Evolutionary conservation across 1,284 basidiomycete genomes (phyloP).

Genomic region (Veloboletus limbatus): DNA sequence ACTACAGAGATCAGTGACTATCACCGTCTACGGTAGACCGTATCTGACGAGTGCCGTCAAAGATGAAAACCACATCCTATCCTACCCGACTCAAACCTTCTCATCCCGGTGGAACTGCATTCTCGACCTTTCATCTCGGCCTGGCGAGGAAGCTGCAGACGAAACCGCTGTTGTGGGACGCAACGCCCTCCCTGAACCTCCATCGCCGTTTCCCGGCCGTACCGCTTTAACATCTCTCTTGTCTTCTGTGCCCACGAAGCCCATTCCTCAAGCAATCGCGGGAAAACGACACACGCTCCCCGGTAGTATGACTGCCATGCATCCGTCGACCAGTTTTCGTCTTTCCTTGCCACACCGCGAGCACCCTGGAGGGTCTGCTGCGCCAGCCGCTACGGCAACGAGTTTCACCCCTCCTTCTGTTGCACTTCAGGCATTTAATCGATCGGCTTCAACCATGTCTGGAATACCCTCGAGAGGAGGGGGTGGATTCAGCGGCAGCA

Average conservation of each 20-base stretch:
- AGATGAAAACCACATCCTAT: slow-evolving; percentile 20
- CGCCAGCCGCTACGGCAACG: slow-evolving; percentile 3
- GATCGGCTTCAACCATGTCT: slow-evolving; percentile 48
- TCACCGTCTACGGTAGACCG: slow-evolving; percentile 74
- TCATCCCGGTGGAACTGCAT: slow-evolving; percentile 85
- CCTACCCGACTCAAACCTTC: slow-evolving; percentile 70
- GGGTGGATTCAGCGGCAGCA: neutral
- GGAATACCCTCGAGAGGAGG: slow-evolving; percentile 28
- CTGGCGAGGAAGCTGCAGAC: slow-evolving; percentile 23
- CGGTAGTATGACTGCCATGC: slow-evolving; percentile 34
- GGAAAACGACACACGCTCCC: slow-evolving; percentile 60
- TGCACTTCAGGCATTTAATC: slow-evolving; percentile 39
- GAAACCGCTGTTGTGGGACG: slow-evolving; percentile 32
- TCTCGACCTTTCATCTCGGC: slow-evolving; percentile 65
- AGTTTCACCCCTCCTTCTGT: slow-evolving; percentile 40
- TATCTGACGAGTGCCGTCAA: slow-evolving; percentile 32
- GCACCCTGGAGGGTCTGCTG: slow-evolving; percentile 18
- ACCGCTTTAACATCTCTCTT: slow-evolving; percentile 24
- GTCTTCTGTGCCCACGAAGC: slow-evolving; percentile 19
- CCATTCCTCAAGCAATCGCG: slow-evolving; percentile 42
- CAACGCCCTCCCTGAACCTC: slow-evolving; percentile 64
- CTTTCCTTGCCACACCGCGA: slow-evolving; percentile 33
- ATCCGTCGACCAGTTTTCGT: slow-evolving; percentile 35
- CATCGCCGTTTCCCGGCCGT: slow-evolving; percentile 65
- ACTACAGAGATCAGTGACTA: slow-evolving; percentile 72